phyloP scores from a whole-genome alignment of 2,329 filamentous ascomycete genomes.

The Aspergillus luchuensis region DNA sequence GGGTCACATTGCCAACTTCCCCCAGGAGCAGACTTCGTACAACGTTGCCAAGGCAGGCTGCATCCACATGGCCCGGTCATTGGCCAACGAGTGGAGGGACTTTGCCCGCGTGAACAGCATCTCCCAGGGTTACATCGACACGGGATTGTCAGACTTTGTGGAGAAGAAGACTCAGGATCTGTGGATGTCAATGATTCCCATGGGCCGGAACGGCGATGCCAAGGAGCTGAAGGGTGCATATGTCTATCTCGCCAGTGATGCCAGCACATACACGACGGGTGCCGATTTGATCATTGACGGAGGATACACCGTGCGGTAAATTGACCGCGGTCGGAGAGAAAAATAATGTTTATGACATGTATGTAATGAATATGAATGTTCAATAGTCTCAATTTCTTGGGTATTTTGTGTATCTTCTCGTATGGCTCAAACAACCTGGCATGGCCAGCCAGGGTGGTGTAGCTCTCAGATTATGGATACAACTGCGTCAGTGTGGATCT shows the following conservation, averaged over 20 bases:
- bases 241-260: conserved; percentile 52
- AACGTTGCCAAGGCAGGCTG: conserved; percentile 68
- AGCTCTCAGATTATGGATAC: no score
- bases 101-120: conserved; percentile 70
- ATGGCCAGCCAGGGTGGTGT: no score
- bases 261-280: conserved; percentile 54
- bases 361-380: background rate
- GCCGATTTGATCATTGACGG: conserved; percentile 53
- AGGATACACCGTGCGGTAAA: conserved; percentile 50
- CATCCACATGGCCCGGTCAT: conserved; percentile 64
- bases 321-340: background rate
- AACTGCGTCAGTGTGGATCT: no score
- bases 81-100: conserved; percentile 70
- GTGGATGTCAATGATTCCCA: conserved; percentile 62
- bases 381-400: no score
- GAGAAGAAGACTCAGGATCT: conserved; percentile 58
- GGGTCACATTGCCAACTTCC: conserved; percentile 57
- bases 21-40: conserved; percentile 68
- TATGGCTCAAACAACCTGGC: no score
- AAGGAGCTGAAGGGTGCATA: conserved; percentile 66
- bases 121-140: conserved; percentile 70
- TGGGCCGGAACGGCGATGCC: conserved; percentile 63
- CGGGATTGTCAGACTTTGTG: conserved; percentile 67
- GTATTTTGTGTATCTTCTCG: no score
- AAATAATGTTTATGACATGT: background rate